Percentiles rank a stretch among this genome's conserved stretches.
phyloP scores from a whole-genome alignment of 2,329 filamentous ascomycete species.

The Fusarium sp. region DNA sequence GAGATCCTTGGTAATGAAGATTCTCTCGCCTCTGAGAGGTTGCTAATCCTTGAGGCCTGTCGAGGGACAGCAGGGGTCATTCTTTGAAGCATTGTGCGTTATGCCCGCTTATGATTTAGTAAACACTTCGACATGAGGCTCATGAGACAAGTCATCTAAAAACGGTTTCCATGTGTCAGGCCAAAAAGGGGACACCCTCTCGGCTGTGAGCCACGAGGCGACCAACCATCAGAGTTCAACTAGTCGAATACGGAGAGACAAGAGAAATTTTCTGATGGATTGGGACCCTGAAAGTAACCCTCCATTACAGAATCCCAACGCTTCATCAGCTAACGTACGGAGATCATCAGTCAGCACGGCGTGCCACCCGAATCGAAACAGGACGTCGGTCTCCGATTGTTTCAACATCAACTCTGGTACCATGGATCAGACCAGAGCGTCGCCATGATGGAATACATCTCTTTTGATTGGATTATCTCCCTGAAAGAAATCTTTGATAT shows the following conservation, averaged over 20 bases:
- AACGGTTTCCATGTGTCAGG: constrained; percentile 10
- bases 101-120: background rate
- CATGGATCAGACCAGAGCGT: background rate
- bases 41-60: background rate
- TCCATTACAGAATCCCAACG: constrained; percentile 5
- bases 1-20: constrained; percentile 36
- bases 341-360: constrained; percentile 6
- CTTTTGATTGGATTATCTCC: background rate
- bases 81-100: background rate
- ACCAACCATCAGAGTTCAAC: constrained; percentile 18
- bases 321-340: background rate
- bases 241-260: constrained; percentile 18
- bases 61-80: constrained; percentile 11
- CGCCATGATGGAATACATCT: background rate
- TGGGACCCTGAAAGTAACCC: constrained; percentile 26
- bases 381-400: background rate
- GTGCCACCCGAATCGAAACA: constrained; percentile 1
- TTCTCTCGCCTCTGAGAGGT: constrained; percentile 36
- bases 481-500: background rate
- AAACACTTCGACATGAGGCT: constrained; percentile 9
- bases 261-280: constrained; percentile 18
- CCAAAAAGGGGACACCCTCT: constrained; percentile 8
- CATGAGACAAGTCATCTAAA: background rate
- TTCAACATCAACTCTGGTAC: background rate
- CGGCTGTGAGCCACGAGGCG: constrained; percentile 15